Conservation (phyloP, 2,329 filamentous ascomycete species). For the Alternaria arbusti region DNA sequence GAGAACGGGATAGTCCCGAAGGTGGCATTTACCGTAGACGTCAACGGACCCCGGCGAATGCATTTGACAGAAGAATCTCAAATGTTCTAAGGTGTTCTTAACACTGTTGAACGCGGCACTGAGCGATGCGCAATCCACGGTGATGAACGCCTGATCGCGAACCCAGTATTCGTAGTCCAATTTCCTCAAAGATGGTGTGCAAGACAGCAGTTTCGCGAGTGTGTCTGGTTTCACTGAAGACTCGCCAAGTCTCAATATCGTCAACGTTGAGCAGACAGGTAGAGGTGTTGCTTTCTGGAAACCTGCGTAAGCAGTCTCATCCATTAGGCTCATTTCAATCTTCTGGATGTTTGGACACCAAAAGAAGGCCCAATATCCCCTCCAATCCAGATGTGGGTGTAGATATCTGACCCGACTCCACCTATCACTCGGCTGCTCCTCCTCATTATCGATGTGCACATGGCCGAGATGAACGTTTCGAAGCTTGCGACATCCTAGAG, state of each 20-base stretch:
- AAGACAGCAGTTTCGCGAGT: neutral
- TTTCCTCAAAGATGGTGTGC: neutral
- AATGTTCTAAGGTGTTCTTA: neutral
- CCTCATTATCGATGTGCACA: neutral
- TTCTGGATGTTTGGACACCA: neutral
- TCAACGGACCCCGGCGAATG: neutral
- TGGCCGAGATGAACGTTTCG: neutral
- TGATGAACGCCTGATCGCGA: neutral
- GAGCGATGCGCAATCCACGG: neutral
- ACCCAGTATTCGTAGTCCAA: neutral
- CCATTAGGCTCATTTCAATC: neutral
- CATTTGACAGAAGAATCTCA: neutral
- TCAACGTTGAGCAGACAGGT: neutral
- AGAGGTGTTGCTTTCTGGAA: neutral
- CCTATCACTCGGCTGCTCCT: neutral
- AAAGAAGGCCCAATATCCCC: neutral
- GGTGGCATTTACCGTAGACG: neutral
- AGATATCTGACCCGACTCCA: neutral
- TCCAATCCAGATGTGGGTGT: neutral
- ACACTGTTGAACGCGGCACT: neutral
- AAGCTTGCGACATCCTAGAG: neutral
- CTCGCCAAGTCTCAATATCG: neutral
- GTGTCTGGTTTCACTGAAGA: neutral
- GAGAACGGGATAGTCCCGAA: neutral
- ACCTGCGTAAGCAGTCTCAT: neutral